phyloP scores from a whole-genome alignment of 371 early-diverging fungal genomes.

The Mortierella sp. region DNA sequence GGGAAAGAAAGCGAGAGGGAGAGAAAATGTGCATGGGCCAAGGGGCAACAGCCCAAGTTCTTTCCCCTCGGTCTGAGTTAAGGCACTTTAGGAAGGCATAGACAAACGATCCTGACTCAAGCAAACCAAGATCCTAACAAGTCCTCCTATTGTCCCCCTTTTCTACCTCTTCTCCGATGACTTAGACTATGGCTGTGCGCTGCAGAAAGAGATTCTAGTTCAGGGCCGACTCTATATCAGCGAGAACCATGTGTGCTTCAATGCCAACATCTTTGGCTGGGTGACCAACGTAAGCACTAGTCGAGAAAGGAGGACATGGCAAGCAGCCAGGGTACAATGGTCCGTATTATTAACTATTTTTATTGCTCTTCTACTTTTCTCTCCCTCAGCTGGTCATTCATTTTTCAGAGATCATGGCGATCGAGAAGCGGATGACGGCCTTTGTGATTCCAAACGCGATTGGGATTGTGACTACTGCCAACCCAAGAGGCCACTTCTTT shows the following conservation, averaged over 20 bases:
- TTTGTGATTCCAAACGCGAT: slow-evolving; percentile 87
- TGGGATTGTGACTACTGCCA: slow-evolving; percentile 68
- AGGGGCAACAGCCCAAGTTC: neutral
- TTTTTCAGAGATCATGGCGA: slow-evolving; percentile 78
- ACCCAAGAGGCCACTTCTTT: slow-evolving; percentile 65
- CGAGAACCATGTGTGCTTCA: slow-evolving; percentile 84
- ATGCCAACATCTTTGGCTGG: slow-evolving; percentile 95
- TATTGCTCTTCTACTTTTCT: neutral
- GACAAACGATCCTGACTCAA: neutral
- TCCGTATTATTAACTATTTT: slow-evolving; percentile 7
- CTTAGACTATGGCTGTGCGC: slow-evolving; percentile 84
- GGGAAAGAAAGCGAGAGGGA: neutral
- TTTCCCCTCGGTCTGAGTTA: neutral
- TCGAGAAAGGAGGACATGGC: neutral
- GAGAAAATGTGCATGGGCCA: neutral
- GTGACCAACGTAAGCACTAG: slow-evolving; percentile 75
- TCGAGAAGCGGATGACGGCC: slow-evolving; percentile 80
- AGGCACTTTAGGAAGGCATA: neutral
- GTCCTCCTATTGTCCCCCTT: neutral
- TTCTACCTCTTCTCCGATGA: neutral
- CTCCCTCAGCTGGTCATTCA: slow-evolving; percentile 74
- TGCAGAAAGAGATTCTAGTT: slow-evolving; percentile 89
- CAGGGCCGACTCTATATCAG: slow-evolving; percentile 91
- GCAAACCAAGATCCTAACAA: neutral
- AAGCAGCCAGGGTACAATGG: neutral